A percentile compares a stretch with the other conserved stretches of the same genome.
Conservation (phyloP, 306 rosid species). For the Ammopiptanthus mongolicus region DNA sequence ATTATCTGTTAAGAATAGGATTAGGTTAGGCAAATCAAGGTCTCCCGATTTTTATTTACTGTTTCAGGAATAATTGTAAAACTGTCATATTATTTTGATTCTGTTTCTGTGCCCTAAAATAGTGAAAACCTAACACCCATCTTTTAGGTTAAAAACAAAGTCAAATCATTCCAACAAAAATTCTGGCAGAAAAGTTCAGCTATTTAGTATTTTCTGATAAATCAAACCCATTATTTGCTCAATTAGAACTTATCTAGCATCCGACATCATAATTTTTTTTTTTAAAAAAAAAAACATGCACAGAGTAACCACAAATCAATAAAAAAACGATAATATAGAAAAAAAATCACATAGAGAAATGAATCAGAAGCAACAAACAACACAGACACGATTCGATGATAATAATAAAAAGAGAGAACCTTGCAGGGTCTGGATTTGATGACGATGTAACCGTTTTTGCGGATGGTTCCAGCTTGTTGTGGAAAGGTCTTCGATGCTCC, state of each 20-base stretch:
- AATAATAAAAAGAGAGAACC: slow-evolving; percentile 29
- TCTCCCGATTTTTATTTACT: no score
- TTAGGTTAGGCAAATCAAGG: no score
- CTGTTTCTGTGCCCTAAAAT: no score
- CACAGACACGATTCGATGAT: background rate
- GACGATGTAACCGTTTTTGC: slow-evolving; percentile 91
- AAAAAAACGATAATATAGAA: no score
- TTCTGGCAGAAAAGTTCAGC: no score
- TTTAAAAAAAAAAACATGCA: no score
- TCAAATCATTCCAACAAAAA: background rate
- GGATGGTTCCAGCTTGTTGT: slow-evolving; percentile 95
- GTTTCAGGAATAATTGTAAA: no score
- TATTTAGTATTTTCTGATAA: no score
- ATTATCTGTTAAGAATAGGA: no score
- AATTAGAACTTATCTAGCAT: no score
- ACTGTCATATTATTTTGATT: no score
- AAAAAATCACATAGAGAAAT: no score
- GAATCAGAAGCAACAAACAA: background rate
- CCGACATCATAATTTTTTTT: background rate
- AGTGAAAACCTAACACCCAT: background rate
- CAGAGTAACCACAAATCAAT: background rate
- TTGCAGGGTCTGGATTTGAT: slow-evolving; percentile 93
- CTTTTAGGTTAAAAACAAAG: background rate
- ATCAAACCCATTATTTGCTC: background rate
- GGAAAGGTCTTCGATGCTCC: slow-evolving; percentile 97